A percentile compares a stretch with the other conserved stretches of the same genome.
phyloP scores from a whole-genome alignment of 805 yeast genomes.

The Cyberlindnera mississippiensis region DNA sequence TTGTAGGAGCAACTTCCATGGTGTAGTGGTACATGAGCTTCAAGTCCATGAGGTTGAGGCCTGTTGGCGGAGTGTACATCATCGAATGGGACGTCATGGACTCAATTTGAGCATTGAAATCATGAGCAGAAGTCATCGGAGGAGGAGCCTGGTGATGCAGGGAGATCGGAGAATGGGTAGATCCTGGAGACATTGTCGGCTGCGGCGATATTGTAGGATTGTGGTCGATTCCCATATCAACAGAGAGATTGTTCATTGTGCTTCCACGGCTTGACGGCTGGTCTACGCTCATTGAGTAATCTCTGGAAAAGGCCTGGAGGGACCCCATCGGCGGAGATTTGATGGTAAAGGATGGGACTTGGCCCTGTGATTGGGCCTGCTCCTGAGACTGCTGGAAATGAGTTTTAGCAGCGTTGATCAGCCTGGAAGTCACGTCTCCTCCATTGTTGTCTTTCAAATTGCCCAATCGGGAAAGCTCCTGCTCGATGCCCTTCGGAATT shows the following conservation, averaged over 20 bases:
- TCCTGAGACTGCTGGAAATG: slow-evolving; percentile 5
- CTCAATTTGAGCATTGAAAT: slow-evolving; percentile 9
- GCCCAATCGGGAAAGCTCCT: slow-evolving; percentile 4
- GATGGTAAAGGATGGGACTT: slow-evolving; percentile 13
- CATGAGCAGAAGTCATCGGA: slow-evolving; percentile 15
- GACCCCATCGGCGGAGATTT: slow-evolving; percentile 14
- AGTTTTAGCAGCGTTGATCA: slow-evolving; percentile 10
- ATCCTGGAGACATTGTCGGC: slow-evolving; percentile 28
- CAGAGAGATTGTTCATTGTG: slow-evolving; percentile 19
- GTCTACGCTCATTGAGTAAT: not conserved
- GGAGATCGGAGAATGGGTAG: slow-evolving; percentile 24
- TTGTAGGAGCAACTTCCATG: slow-evolving; percentile 77
- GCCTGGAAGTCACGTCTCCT: slow-evolving; percentile 3
- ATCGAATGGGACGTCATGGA: slow-evolving; percentile 10
- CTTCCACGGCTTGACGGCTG: slow-evolving; percentile 1
- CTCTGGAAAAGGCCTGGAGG: not conserved
- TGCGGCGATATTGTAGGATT: slow-evolving; percentile 31
- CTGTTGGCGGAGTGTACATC: slow-evolving; percentile 40
- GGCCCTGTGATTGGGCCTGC: not conserved
- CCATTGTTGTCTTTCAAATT: not conserved
- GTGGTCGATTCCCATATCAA: slow-evolving; percentile 24
- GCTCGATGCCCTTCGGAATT: slow-evolving; percentile 6
- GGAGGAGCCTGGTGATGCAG: slow-evolving; percentile 14
- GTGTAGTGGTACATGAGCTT: slow-evolving; percentile 85
- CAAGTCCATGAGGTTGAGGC: slow-evolving; percentile 48